Evolutionary conservation across 352 stramenopile genomes (phyloP).

Genomic region (Phytophthora idaei): DNA sequence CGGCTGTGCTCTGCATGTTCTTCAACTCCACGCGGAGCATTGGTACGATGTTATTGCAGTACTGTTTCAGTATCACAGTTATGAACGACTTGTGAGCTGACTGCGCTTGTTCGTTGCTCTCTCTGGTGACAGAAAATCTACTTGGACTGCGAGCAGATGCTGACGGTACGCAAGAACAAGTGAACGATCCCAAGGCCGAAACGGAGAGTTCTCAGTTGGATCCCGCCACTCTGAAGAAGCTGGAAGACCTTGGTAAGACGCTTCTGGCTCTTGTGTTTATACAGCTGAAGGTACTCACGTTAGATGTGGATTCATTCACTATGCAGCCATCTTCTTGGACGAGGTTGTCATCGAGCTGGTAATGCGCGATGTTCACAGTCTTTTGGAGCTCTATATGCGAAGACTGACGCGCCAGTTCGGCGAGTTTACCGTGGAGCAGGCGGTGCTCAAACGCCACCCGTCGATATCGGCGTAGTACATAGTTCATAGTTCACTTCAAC

Average conservation of each 20-base stretch:
- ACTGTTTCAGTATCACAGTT: neutral
- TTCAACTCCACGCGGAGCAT: conserved; percentile 79
- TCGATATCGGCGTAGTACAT: conserved; percentile 32
- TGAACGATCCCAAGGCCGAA: conserved; percentile 46
- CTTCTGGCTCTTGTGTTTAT: neutral
- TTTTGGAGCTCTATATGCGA: conserved; percentile 70
- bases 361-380: conserved; percentile 73
- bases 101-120: neutral
- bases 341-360: conserved; percentile 82
- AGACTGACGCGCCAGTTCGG: conserved; percentile 63
- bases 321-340: conserved; percentile 75
- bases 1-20: conserved; percentile 68
- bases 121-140: conserved; percentile 48
- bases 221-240: conserved; percentile 37
- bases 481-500: neutral
- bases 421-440: conserved; percentile 63
- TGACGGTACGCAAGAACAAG: conserved; percentile 58
- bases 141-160: conserved; percentile 57
- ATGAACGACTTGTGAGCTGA: conserved; percentile 1
- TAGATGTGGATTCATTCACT: neutral
- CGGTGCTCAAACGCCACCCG: conserved; percentile 41
- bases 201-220: conserved; percentile 33
- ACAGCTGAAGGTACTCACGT: neutral
- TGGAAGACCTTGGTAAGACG: conserved; percentile 61
- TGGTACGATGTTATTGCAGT: conserved; percentile 28